phyloP scores from a whole-genome alignment of 768 basidiomycete species.

The Sistotremastrum niveocremeum region DNA sequence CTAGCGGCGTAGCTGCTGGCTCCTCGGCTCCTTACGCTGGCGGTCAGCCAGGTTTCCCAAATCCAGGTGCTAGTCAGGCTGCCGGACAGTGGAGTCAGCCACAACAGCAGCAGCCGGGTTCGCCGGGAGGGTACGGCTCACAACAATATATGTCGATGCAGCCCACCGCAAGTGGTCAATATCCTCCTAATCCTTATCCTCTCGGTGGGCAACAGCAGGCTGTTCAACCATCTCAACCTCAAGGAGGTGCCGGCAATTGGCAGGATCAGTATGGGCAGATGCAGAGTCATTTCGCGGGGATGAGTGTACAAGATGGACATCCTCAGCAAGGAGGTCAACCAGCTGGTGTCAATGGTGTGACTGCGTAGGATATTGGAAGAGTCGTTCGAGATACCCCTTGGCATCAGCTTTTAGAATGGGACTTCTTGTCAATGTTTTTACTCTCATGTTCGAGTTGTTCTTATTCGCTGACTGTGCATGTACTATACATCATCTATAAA shows the following conservation, averaged over 20 bases:
- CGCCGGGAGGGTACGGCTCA: neutral
- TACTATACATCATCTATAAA: no score
- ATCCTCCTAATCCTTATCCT: neutral
- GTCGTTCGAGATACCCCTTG: no score
- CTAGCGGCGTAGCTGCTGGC: neutral
- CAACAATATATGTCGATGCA: neutral
- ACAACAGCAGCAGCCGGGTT: neutral
- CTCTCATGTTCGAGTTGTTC: no score
- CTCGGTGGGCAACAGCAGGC: neutral
- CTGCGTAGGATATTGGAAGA: no score
- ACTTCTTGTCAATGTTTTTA: no score
- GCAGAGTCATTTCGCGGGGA: neutral
- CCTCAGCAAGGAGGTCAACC: neutral
- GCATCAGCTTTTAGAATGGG: no score
- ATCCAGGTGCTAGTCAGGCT: neutral
- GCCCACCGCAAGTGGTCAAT: neutral
- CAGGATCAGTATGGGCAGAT: slow-evolving; percentile 1
- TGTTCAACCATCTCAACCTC: neutral
- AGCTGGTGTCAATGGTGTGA: neutral
- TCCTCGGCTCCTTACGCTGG: neutral
- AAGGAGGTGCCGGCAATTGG: neutral
- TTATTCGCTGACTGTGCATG: no score
- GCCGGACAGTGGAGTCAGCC: neutral
- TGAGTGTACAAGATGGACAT: neutral
- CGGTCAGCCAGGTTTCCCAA: neutral